phyloP scores from a whole-genome alignment of 2,329 filamentous ascomycete species.

The Fusarium sp. region DNA sequence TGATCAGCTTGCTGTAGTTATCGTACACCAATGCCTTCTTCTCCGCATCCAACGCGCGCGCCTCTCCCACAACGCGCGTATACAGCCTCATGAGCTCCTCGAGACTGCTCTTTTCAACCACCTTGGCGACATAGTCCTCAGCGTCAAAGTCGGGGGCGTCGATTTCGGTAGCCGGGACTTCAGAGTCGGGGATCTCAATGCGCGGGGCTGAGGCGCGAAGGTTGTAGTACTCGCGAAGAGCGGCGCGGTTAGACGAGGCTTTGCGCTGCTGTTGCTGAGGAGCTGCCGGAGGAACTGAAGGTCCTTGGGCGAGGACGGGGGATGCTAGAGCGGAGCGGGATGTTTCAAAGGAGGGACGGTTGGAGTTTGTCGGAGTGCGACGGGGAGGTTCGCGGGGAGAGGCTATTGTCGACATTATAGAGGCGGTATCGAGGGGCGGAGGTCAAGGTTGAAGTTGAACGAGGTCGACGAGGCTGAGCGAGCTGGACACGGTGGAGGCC shows the following conservation, averaged over 20 bases:
- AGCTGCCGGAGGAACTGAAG: constrained; percentile 10
- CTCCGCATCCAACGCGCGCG: constrained; percentile 90
- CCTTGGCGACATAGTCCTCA: constrained; percentile 69
- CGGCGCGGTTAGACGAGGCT: constrained; percentile 75
- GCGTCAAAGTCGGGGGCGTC: constrained; percentile 78
- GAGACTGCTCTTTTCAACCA: constrained; percentile 70
- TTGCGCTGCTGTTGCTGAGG: constrained; percentile 45
- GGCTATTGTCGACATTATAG: constrained; percentile 72
- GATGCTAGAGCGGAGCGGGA: constrained; percentile 68
- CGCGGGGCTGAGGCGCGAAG: constrained; percentile 60
- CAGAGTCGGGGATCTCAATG: constrained; percentile 59
- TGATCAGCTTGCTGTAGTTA: constrained; percentile 96
- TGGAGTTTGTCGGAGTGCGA: constrained; percentile 74
- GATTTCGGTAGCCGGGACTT: constrained; percentile 74
- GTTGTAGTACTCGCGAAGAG: constrained; percentile 94
- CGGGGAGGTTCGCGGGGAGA: constrained; percentile 68
- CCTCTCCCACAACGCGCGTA: constrained; percentile 78
- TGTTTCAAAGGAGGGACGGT: constrained; percentile 76
- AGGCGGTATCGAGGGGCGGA: not conserved
- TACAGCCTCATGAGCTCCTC: constrained; percentile 76
- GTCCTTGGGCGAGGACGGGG: constrained; percentile 49
- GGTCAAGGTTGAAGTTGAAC: not conserved
- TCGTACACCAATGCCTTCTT: constrained; percentile 98
- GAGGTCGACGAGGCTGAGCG: constrained; percentile 30
- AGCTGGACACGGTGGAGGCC: constrained; percentile 35